Evolutionary conservation across 495 filamentous ascomycete genomes (phyloP).

Genomic region (Podospora pseudocomata): DNA sequence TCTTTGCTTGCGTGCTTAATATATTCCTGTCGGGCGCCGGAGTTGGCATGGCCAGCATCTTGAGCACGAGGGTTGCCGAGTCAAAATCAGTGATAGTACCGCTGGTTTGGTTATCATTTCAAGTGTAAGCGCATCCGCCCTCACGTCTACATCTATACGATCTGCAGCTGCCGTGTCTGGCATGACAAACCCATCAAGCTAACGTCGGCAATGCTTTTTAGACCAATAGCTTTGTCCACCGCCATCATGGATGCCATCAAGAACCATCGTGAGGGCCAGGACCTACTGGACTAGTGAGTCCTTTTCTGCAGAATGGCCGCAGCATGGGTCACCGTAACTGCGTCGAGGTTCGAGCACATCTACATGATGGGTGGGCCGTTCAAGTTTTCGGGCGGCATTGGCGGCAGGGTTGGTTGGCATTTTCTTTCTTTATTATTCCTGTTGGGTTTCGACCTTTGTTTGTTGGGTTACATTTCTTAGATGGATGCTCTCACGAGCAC

Average conservation of each 20-base stretch:
- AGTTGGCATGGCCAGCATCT: slow-evolving; percentile 20
- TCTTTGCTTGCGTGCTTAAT: slow-evolving; percentile 29
- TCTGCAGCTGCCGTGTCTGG: neutral
- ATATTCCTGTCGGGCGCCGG: slow-evolving; percentile 28
- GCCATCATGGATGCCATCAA: slow-evolving; percentile 30
- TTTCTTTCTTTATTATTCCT: neutral
- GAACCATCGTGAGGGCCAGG: slow-evolving; percentile 29
- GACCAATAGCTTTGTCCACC: slow-evolving; percentile 22
- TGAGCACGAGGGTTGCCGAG: slow-evolving; percentile 20
- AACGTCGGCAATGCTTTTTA: slow-evolving; percentile 11
- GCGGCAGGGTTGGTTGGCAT: neutral
- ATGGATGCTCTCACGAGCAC: slow-evolving; percentile 5
- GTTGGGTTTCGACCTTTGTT: neutral
- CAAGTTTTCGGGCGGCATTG: neutral
- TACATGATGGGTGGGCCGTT: neutral
- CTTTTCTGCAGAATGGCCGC: neutral
- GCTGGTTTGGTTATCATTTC: slow-evolving; percentile 22
- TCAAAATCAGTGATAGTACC: slow-evolving; percentile 27
- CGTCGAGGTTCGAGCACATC: neutral
- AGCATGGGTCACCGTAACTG: neutral
- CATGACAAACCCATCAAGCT: slow-evolving; percentile 3
- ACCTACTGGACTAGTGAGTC: slow-evolving; percentile 27
- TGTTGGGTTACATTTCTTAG: neutral
- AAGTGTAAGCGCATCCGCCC: slow-evolving; percentile 21
- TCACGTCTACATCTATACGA: neutral